Conservation (phyloP, 371 early-diverging fungal genomes). For the Sporodiniella umbellata region DNA sequence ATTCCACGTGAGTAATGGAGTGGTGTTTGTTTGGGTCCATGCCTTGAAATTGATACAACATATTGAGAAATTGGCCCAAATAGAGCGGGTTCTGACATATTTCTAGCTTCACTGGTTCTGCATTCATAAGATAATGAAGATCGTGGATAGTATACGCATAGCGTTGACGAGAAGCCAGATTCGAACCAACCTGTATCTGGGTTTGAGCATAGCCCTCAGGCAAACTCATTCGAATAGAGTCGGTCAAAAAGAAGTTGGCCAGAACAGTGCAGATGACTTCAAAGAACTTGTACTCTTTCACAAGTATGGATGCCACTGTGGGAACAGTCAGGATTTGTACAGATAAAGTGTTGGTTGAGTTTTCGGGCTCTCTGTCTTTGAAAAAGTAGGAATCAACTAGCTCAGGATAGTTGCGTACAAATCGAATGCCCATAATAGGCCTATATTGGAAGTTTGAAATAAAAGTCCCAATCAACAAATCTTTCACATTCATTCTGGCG, state of each 20-base stretch:
- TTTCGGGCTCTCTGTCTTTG: constrained; percentile 86
- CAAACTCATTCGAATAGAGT: constrained; percentile 33
- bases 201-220: constrained; percentile 36
- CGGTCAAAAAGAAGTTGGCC: constrained; percentile 68
- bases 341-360: constrained; percentile 81
- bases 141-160: constrained; percentile 87
- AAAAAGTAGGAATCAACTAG: constrained; percentile 74
- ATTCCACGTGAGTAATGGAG: constrained; percentile 80
- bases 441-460: constrained; percentile 79
- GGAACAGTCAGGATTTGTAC: constrained; percentile 95
- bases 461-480: constrained; percentile 83
- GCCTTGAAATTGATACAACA: constrained; percentile 84
- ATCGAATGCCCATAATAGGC: constrained; percentile 61
- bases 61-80: constrained; percentile 74
- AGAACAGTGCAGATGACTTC: constrained; percentile 66
- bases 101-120: constrained; percentile 54
- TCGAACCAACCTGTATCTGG: constrained; percentile 71
- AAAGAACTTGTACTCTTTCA: constrained; percentile 74
- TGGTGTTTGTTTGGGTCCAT: constrained; percentile 87
- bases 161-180: constrained; percentile 73
- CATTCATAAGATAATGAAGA: constrained; percentile 73
- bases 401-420: constrained; percentile 78
- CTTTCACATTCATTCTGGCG: constrained; percentile 73
- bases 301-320: constrained; percentile 79
- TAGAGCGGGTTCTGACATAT: constrained; percentile 57